Base-by-base conservation (phyloP, 2,329 filamentous ascomycete genomes). In the Exophiala lecanii-corni region DNA sequence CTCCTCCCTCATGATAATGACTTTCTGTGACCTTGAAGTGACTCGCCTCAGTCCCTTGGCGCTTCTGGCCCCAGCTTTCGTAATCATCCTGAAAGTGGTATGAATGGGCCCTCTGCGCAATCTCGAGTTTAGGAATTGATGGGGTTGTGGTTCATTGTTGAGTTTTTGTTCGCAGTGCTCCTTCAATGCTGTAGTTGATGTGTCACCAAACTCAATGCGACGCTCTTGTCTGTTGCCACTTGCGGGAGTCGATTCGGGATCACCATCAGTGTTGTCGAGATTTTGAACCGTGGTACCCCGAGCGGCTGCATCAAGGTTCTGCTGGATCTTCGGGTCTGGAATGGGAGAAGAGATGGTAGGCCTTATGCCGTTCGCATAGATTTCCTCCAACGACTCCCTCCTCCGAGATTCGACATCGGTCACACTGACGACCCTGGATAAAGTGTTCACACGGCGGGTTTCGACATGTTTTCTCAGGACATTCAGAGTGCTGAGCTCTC, bases 1-100 rank as follows among this genome's bases (percentile, higher is more conserved):
- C 34, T 84, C 77, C 17, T 82, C 76, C 51, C 82, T 71, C 39
- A 84, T 68, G 0, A 82, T 57, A 1, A 81, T 54, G 0, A 79
- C 56, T 49, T 71, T 76, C 6, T 69, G 67, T 30, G 57, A 59
- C 34, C 46, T 55, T 47, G 51, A 50, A 19, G 49, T 41, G 3
- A 30, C 28, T 15, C 19, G 39, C 18, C 26, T 41, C 16, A 49
- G 23, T 4, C 26, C 21, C 9, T 37, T 36, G 9, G 46, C 39
- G 23, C 23, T 12, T 26, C 12, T 26, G 23, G 12, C 23, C 7
- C 23, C 23, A 13, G 42, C 36, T 20, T 25, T 41, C 7, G 44
- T 47, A 3, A 54, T 36, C 12, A 41, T 5, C 31, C 36, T 41
- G n/a, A 54, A 23, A 18, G 51, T 50, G 3, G 19, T 36, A 21